Evolutionary conservation across 805 yeast genomes (phyloP).

Genomic region (Zygosaccharomyces bisporus): DNA sequence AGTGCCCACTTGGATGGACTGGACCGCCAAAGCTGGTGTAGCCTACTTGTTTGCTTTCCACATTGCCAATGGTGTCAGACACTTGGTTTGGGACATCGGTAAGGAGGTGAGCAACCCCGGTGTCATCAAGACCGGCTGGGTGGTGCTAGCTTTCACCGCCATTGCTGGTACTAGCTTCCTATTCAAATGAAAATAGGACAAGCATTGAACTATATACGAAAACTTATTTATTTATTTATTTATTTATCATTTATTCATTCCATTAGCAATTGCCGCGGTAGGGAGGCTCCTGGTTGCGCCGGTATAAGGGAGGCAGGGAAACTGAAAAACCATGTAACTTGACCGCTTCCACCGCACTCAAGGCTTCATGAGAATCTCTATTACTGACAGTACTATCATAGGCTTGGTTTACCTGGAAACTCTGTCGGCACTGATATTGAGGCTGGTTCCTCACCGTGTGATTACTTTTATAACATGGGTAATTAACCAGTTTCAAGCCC

Average conservation of each 20-base stretch:
- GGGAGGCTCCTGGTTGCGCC: background rate
- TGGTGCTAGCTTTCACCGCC: slow-evolving; percentile 63
- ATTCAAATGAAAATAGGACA: slow-evolving; percentile 8
- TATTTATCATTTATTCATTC: slow-evolving; percentile 1
- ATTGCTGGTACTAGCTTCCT: slow-evolving; percentile 48
- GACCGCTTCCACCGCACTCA: background rate
- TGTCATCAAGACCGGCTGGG: slow-evolving; percentile 88
- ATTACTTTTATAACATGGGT: slow-evolving; percentile 37
- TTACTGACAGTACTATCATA: slow-evolving; percentile 50
- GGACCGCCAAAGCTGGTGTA: slow-evolving; percentile 61
- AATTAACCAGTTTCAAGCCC: slow-evolving; percentile 21
- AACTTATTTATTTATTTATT: slow-evolving; percentile 8
- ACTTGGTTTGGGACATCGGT: slow-evolving; percentile 90
- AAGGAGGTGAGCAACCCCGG: slow-evolving; percentile 75
- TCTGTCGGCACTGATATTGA: slow-evolving; percentile 43
- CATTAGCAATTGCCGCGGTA: background rate
- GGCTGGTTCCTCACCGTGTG: slow-evolving; percentile 43
- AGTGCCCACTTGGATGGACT: slow-evolving; percentile 60
- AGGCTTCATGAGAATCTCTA: slow-evolving; percentile 36
- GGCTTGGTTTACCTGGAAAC: slow-evolving; percentile 49
- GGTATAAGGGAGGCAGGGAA: background rate
- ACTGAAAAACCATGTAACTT: background rate
- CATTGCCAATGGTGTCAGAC: slow-evolving; percentile 83
- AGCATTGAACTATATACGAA: background rate
- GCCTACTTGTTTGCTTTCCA: slow-evolving; percentile 89